Evolutionary conservation across 306 rosid species (phyloP), one percentile per base, ranked within the genome.

Genomic region (Lathyrus sativus): DNA sequence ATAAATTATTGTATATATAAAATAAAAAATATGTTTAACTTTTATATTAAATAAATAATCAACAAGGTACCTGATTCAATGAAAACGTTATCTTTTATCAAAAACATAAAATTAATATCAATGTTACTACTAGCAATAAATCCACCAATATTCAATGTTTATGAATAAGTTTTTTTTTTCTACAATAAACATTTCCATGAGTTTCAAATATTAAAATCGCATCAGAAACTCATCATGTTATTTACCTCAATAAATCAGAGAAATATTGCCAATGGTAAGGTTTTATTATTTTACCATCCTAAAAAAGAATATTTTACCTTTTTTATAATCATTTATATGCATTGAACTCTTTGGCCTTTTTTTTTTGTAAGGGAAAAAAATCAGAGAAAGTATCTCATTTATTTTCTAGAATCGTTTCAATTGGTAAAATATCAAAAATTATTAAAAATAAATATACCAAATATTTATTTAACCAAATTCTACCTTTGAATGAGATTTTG

Each of bases 161-260:
- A 10, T 22, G 7, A 44, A 1, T 13, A 72, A 58, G 70, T 59
- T 66, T 39, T 22, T 11, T 18, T 19, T 58, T 48, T 39, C 63
- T 17, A 8, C 24, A 53, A 42, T 62, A 39, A 72, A 78, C 48
- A 59, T 22, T 58, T 11, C 60, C 24, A 55, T 19, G 63, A 49
- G 67, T 74, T 74, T 57, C 72, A 70, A 57, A 15, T 67, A 43
- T 37, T 48, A 24, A 56, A 68, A 54, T 38, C 44, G 5, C 75
- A 68, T 62, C 26, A 7, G 18, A 49, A 43, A 60, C 38, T 17
- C 26, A 50, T 55, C 9, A 8, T 35, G 44, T 51, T 70, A 29
- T 43, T 70, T 6, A 43, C 45, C 11, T 1, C 12, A 8, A 1
- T 15, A 14, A 35, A 33, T 33, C 17, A 14, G 3, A 26, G 17